phyloP scores from a whole-genome alignment of 257 asterid species.

The Nicotiana otophora region DNA sequence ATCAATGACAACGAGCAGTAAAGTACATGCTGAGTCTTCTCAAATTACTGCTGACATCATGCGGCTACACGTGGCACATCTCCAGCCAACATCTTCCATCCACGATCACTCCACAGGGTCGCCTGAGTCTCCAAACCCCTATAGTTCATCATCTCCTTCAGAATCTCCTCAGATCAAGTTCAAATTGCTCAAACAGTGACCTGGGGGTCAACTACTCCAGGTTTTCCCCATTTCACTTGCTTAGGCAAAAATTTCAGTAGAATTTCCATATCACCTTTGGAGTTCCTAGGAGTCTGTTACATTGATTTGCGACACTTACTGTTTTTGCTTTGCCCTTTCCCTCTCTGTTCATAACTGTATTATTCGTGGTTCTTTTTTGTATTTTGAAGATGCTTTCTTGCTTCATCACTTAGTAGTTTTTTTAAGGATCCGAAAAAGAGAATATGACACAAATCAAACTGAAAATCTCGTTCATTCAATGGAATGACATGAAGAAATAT shows the following conservation, averaged over 20 bases:
- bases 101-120: not conserved
- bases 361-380: not conserved
- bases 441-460: not conserved
- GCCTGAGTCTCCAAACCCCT: not conserved
- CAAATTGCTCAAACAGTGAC: too few relatives aligned
- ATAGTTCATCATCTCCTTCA: too few relatives aligned
- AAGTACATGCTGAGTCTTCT: not conserved
- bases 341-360: not conserved
- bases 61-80: not conserved
- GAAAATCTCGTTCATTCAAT: not conserved
- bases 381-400: not conserved
- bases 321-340: not conserved
- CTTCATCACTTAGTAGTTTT: not conserved
- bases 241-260: not conserved
- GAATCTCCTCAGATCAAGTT: too few relatives aligned
- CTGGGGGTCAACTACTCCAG: not conserved
- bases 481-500: not conserved
- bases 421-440: not conserved
- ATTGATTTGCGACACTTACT: too few relatives aligned
- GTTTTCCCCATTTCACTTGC: not conserved
- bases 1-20: not conserved
- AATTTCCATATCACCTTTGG: not conserved
- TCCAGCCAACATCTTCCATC: not conserved
- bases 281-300: not conserved
- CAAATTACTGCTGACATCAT: not conserved